A percentile compares a stretch with the other conserved stretches of the same genome.
phyloP scores from a whole-genome alignment of 2,329 filamentous ascomycete genomes.

The Phaeomoniella chlamydospora region DNA sequence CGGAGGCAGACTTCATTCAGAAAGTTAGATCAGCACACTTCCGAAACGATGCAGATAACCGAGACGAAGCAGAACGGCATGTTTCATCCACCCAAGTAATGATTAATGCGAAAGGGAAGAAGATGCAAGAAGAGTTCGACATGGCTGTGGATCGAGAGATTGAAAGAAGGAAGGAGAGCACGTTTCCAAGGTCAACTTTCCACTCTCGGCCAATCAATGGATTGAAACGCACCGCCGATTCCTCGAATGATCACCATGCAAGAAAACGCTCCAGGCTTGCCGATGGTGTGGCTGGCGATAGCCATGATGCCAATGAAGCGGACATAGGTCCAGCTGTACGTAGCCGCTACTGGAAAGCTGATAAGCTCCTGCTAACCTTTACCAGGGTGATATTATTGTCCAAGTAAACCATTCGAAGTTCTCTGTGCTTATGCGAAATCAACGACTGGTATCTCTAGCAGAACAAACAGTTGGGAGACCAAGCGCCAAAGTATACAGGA shows the following conservation, averaged over 20 bases:
- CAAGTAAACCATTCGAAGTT: slow-evolving; percentile 7
- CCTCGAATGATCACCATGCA: neutral
- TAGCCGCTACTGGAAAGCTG: slow-evolving; percentile 2
- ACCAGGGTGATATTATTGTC: slow-evolving; percentile 5
- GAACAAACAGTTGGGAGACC: slow-evolving; percentile 5
- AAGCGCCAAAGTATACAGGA: slow-evolving; percentile 4
- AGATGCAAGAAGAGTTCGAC: slow-evolving; percentile 50
- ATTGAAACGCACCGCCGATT: slow-evolving; percentile 3
- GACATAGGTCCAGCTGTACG: neutral
- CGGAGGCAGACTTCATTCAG: slow-evolving; percentile 8
- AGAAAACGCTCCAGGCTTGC: neutral
- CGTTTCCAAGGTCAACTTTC: neutral
- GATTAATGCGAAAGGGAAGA: slow-evolving; percentile 43
- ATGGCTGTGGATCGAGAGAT: slow-evolving; percentile 40
- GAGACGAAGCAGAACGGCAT: slow-evolving; percentile 46
- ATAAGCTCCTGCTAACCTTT: slow-evolving; percentile 2
- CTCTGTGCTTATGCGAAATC: slow-evolving; percentile 5
- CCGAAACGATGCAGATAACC: slow-evolving; percentile 40
- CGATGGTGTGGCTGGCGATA: neutral
- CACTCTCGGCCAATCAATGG: slow-evolving; percentile 1
- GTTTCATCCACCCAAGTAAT: slow-evolving; percentile 40
- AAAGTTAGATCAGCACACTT: slow-evolving; percentile 25
- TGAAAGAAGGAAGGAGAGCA: slow-evolving; percentile 28
- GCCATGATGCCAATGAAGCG: neutral
- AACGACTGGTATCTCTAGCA: slow-evolving; percentile 4